Conservation (phyloP, 2,329 filamentous ascomycete genomes). For the Phaeoacremonium minimum region DNA sequence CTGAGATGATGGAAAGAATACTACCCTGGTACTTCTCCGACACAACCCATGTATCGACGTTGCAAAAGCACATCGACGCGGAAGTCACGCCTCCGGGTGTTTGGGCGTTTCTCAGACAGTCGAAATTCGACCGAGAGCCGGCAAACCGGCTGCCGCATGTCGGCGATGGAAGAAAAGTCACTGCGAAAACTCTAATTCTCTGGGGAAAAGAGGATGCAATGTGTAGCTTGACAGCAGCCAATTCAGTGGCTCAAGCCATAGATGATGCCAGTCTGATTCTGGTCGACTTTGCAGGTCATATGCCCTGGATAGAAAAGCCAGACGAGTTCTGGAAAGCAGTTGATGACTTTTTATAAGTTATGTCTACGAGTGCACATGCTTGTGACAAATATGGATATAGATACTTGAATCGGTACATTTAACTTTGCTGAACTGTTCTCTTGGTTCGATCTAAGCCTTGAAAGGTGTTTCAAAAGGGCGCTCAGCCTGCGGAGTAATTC, state of each 20-base stretch:
- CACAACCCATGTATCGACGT: neutral
- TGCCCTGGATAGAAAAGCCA: constrained; percentile 1
- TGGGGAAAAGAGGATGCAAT: constrained; percentile 3
- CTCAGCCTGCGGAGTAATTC: neutral
- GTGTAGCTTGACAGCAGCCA: neutral
- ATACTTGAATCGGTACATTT: too few relatives aligned
- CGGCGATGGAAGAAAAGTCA: neutral
- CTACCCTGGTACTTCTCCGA: constrained; percentile 5
- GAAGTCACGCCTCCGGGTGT: neutral
- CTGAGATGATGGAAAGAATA: constrained; percentile 1
- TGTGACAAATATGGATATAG: too few relatives aligned
- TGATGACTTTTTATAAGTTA: too few relatives aligned
- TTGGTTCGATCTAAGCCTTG: too few relatives aligned
- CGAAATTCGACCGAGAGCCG: neutral
- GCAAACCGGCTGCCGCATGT: neutral
- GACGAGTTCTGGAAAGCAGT: neutral
- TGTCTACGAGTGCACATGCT: too few relatives aligned
- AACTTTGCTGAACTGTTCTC: too few relatives aligned
- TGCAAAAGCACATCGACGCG: neutral
- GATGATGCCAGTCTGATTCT: neutral
- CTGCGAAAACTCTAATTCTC: constrained; percentile 1
- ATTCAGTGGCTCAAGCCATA: neutral
- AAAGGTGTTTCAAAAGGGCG: too few relatives aligned
- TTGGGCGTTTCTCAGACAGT: neutral
- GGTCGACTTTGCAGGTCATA: neutral